Evolutionary conservation across 305 asterid species (phyloP).

Genomic region (Fraxinus platypoda): DNA sequence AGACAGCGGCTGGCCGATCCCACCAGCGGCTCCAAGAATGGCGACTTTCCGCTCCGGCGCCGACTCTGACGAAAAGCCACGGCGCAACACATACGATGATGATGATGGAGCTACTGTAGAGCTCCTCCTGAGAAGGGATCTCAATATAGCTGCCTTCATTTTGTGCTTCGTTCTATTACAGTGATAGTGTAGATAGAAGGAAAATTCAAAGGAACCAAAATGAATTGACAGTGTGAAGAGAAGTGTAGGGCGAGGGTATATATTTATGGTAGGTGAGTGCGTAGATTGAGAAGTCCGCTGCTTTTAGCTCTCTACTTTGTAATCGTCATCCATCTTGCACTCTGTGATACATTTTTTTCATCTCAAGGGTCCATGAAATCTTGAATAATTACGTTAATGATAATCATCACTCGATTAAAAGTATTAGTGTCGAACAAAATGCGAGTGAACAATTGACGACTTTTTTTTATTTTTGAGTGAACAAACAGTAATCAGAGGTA

Average conservation of each 20-base stretch:
- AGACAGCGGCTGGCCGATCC: slow-evolving; percentile 41
- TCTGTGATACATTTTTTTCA: not conserved
- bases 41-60: slow-evolving; percentile 36
- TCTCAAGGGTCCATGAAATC: not conserved
- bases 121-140: slow-evolving; percentile 6
- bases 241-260: not conserved
- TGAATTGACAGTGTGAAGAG: not conserved
- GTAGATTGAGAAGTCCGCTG: not conserved
- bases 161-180: not conserved
- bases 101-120: not conserved
- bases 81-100: slow-evolving; percentile 10
- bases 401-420: too few relatives aligned
- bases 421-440: too few relatives aligned
- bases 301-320: too few relatives aligned
- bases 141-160: not conserved
- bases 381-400: not conserved
- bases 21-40: slow-evolving; percentile 40
- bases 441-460: too few relatives aligned
- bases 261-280: not conserved
- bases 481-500: too few relatives aligned
- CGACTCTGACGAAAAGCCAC: slow-evolving; percentile 28
- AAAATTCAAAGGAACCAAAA: not conserved
- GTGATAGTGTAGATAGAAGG: not conserved
- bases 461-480: too few relatives aligned
- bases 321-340: not conserved